Evolutionary conservation across 805 yeast species (phyloP).

Genomic region (Yamadazyma sp.): DNA sequence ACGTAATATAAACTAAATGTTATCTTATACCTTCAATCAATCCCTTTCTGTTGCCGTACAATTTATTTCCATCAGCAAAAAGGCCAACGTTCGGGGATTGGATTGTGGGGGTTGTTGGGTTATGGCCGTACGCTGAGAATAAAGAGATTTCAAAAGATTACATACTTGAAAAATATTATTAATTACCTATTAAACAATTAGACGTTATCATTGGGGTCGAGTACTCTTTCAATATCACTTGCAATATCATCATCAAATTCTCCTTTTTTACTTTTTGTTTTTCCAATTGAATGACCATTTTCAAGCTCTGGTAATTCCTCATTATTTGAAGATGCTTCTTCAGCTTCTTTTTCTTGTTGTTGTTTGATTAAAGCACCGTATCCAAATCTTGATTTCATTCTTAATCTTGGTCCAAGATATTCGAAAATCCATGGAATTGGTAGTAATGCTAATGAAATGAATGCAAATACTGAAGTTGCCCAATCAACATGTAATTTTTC

Average conservation of each 20-base stretch:
- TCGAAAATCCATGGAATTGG: constrained; percentile 75
- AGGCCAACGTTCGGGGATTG: too few species aligned
- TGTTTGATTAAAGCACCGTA: constrained; percentile 43
- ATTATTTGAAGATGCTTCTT: background rate
- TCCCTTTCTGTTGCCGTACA: too few species aligned
- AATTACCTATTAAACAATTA: background rate
- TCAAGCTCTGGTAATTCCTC: background rate
- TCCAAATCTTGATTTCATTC: constrained; percentile 58
- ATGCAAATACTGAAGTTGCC: constrained; percentile 71
- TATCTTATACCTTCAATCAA: too few species aligned
- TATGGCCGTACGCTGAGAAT: too few species aligned
- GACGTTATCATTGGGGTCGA: background rate
- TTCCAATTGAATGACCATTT: background rate
- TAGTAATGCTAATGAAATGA: constrained; percentile 63
- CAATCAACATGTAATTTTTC: constrained; percentile 66
- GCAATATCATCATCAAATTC: background rate
- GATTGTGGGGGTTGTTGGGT: too few species aligned
- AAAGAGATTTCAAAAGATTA: too few species aligned
- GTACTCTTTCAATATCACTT: background rate
- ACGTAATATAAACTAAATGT: too few species aligned
- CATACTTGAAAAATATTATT: too few species aligned
- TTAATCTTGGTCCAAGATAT: constrained; percentile 53
- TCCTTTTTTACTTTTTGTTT: too few species aligned
- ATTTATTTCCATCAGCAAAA: too few species aligned
- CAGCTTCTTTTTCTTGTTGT: background rate